Base-by-base conservation (phyloP, 306 rosid genomes). In the Cicer cuneatum region DNA sequence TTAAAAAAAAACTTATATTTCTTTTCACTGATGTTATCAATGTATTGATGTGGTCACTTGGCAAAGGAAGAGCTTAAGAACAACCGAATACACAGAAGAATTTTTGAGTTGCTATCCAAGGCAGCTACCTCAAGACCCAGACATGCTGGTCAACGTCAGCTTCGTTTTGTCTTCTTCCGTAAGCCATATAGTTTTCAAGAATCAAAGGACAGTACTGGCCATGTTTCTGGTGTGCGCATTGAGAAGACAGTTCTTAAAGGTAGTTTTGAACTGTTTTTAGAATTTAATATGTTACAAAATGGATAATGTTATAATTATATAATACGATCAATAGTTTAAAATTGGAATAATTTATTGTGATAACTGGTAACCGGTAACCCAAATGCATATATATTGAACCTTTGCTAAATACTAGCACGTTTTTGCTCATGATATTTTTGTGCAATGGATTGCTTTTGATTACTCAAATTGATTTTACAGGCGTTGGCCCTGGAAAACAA, bases 51-150 rank as follows among this genome's bases (percentile, higher is more conserved):
- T 64, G 87, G 60, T 75, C 85, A 56, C 75, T 87, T 80, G 81
- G 82, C 74, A 78, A 90, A 94, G 98, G 95, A 90, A 88, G 98
- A 92, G 85, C 74, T 94, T 83, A 94, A 87, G 85, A 86, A 83
- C 78, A 88, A 14, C 80, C 85, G 95, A 72, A 94, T 94, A 74
- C 90, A 76, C 46, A 87, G 90, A 80, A 87, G 96, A 84, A 89
- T 94, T 78, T 80, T 85, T 82, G 97, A 92, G 77, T 83, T 94
- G 84, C 89, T 94, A 51, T 86, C 90, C 69, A 92, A 92, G 87
- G 95, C 93, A 69, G 92, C 89, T 15, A 73, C 80, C 49, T 56
- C 89, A 58, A 86, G 78, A 29, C 85, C 90, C 74, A 81, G 62
- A 40, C 78, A 57, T 63, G 81, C 82, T 29, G 64, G 78, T 59